Base-by-base conservation (phyloP, 129 eudicot genomes). In the Flaveria bidentis region DNA sequence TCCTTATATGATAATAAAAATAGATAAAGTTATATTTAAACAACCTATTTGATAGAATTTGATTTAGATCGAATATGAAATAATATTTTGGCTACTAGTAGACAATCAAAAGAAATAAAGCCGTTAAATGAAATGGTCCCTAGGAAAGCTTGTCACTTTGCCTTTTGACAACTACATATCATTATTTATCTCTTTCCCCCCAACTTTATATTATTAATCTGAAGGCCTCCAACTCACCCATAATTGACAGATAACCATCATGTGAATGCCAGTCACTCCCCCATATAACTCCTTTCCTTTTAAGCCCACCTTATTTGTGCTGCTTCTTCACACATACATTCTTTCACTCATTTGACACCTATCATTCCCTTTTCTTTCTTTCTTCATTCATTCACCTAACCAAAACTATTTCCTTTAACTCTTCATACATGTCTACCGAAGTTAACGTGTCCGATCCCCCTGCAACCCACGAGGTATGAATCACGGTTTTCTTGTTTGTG, bases 181-280 rank as follows among this genome's bases (percentile, higher is more conserved):
- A 79, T 82, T 81, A 57, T 72, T 75, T 69, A 69, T 75, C 71
- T 75, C 72, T 67, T 60, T 62, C 42, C 69, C 68, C 42, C 73
- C 28, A 72, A 61, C 58, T 69, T 78, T 75, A 51, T 69, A 23
- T 85, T 51, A 71, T 74, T 82, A 70, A 49, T 68, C 30, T 76
- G 68, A 82, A 84, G 91, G 80, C 60, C 78, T 84, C 87, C 87
- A 82, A 85, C 84, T 64, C 80, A 77, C 65, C 75, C 72, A 81
- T 74, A 79, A 78, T 81, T 87, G 96, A 90, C 96, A 90, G 97
- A 75, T 92, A 81, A 92, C 84, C 85, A 80, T 80, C 93, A 89
- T 84, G 89, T 85, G 87, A 81, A 50, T 77, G 83, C 78, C 78
- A 73, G 75, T 78, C 83, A 82, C 74, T 63, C 75, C 61, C 33